Base-by-base conservation (phyloP, 2,329 filamentous ascomycete species). In the Zasmidium cellare region DNA sequence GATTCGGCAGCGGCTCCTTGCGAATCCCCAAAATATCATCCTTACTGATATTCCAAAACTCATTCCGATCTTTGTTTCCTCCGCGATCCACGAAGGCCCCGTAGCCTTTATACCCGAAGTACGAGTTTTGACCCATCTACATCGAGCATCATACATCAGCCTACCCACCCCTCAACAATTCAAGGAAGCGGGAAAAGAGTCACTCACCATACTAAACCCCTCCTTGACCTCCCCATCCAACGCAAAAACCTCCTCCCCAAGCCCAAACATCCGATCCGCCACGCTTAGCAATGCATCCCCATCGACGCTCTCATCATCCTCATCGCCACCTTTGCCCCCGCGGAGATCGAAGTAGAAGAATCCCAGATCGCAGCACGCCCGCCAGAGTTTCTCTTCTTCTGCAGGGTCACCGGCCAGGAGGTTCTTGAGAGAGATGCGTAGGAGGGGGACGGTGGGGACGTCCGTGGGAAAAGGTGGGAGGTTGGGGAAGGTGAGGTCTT, bases 321-420 rank as follows among this genome's bases (percentile, higher is more conserved):
- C 35, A 18, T 6, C 5, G 3, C 22, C 31, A 14, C 31, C 31
- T 7, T 25, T 58, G 14, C 54, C 51, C 2, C 46, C 66, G 20
- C 73, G 70, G 2, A 84, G 69, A 61, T 84, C 79, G 6, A 85
- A 73, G 61, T 84, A 84, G 72, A 84, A 84, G 71, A 85, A 84
- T 1, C 82, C 82, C 0, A 84, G 71, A 2, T 82, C 76, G 25
- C 58, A 57, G 53, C 63, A 63, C 6, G 66, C 64, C 38, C 57
- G 51, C 51, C 71, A 74, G 20, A 80, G 71, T 20, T 71, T 69
- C 9, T 68, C 51, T 5, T 68, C 63, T 65, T 79, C 78, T 2
- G 55, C 53, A 3, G 51, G 12, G 44, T 80, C 73, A 41, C 71
- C 65, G 1, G 65, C 65, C 22, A 76, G 61, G 31, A 80, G 71